Evolutionary conservation across 805 yeast genomes (phyloP), one percentile per base, ranked within the genome.

Genomic region (Candida ulmi): DNA sequence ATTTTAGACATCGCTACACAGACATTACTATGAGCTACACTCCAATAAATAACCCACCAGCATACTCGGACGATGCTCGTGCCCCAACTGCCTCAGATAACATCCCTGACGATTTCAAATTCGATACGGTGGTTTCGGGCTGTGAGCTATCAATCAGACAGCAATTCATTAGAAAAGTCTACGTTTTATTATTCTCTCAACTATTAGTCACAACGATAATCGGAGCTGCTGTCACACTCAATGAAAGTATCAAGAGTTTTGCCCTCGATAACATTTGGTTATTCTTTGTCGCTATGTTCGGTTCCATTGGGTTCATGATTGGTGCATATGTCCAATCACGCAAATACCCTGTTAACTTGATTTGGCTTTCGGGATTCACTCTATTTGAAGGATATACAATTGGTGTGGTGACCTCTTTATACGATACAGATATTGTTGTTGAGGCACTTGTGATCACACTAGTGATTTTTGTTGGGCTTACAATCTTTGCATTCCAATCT

Each of bases 41-140:
- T 18, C 58, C 57, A 19, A 35, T 52, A 25, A 41, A 30, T 27
- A 53, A 50, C 31, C 59, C 60, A 13, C 60, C 60, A 13, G 50
- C 48, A 3, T 55, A 54, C 33, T 18, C 54, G 8, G 57, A 52
- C 30, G 39, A 43, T 11, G 35, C 50, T 11, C 45, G 44, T 6
- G 25, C 29, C 11, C 26, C 31, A 1, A 19, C 25, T 12, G 23
- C 28, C 4, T 21, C 13, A 3, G 44, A 45, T 16, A 43, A 51
- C 45, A 54, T 74, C 35, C 81, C 83, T 4, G 84, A 87, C 50
- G 95, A 86, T 61, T 88, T 87, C 75, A 88, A 87, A 58, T 86
- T 81, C 60, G 76, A 83, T 27, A 83, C 83, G 7, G 72, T 75
- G 38, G 95, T 88, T 18, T 76, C 88, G 4, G 79, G 83, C 25